Evolutionary conservation across 257 asterid species (phyloP).

Genomic region (Catharanthus roseus): DNA sequence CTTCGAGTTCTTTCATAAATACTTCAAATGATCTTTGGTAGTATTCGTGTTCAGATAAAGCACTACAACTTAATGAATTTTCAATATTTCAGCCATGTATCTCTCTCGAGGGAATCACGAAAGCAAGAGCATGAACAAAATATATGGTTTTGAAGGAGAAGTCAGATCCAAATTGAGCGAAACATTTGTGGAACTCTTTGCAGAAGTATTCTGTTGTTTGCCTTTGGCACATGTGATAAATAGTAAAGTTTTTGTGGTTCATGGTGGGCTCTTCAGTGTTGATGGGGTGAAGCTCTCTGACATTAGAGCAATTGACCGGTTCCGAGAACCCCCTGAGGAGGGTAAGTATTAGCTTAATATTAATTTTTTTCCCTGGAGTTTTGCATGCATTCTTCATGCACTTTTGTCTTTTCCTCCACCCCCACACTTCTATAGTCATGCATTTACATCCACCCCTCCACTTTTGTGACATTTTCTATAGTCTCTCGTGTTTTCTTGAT

Average conservation of each 20-base stretch:
- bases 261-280: constrained; percentile 97
- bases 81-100: constrained; percentile 65
- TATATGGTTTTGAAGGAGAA: constrained; percentile 99
- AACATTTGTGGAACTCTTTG: constrained; percentile 83
- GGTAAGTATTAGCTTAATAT: constrained; percentile 41
- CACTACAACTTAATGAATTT: constrained; percentile 14
- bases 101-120: constrained; percentile 98
- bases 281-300: constrained; percentile 97
- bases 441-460: no score
- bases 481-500: not conserved
- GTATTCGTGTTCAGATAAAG: constrained; percentile 1
- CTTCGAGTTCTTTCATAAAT: not conserved
- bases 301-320: constrained; percentile 80
- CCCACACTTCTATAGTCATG: not conserved
- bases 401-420: not conserved
- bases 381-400: not conserved
- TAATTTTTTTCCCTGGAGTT: not conserved
- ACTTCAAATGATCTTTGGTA: not conserved
- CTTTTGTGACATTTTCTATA: not conserved
- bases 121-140: constrained; percentile 98
- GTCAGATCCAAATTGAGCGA: constrained; percentile 90
- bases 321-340: constrained; percentile 98
- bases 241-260: constrained; percentile 78
- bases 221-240: constrained; percentile 95
- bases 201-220: constrained; percentile 95